Evolutionary conservation across 805 yeast species (phyloP), one percentile per base, ranked within the genome.

Genomic region (Kuraishia borneana): DNA sequence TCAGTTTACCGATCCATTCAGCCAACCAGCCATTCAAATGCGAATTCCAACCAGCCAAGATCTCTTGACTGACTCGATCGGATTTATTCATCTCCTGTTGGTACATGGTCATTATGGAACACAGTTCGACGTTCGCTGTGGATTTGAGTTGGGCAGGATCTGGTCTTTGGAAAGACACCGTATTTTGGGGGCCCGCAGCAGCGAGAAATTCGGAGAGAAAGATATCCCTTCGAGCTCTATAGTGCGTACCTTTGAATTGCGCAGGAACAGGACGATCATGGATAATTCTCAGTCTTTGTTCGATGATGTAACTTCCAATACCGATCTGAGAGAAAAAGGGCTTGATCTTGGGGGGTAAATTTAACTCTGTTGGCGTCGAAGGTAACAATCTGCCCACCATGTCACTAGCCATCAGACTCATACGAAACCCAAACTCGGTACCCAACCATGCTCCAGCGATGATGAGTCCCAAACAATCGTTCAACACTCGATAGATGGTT

Each of bases 361-460:
- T 30, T 13, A 30, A 18, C 10, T 30, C 32, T 9, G 10, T 17
- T 10, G 18, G 13, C 6, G 25, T 9, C 6, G 12, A 22, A n/a
- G 32, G 32, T 5, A 30, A 14, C 6, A 30, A 13, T 25, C 32
- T 17, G 9, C 32, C 32, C 6, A 30, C 16, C 25, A 30, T 30
- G 25, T 30, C 32, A 12, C 32, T 20, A 5, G 32, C 25, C 21
- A 30, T 18, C 25, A 30, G 23, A n/a, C 32, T 30, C 32, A 30
- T 30, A 6, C 32, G 18, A 14, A 30, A 30, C 18, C 32, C 32
- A 16, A 30, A 19, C 25, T 30, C 32, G 13, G 32, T 18, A 8
- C 32, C 32, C 13, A 30, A 25, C 32, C 32, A 30, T 4, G 32
- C 32, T 18, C 32, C 32, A 9, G 32, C 32, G 16, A 30, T 30